Percentiles rank a stretch among this genome's conserved stretches.
Evolutionary conservation across 805 yeast genomes (phyloP).

Genomic region (Ogataea haglerorum): DNA sequence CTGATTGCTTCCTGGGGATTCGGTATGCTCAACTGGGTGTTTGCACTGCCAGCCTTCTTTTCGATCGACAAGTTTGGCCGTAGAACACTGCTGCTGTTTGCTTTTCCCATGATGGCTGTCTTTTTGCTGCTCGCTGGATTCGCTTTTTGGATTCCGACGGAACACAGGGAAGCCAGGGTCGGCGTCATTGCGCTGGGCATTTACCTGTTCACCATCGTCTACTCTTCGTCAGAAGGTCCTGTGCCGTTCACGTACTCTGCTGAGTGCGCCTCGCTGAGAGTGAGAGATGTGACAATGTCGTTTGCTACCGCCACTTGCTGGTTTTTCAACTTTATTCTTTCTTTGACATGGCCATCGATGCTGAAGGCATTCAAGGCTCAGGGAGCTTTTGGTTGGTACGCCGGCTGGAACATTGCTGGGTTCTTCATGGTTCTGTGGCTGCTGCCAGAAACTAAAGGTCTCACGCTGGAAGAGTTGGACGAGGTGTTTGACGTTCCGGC

Average conservation of each 20-base stretch:
- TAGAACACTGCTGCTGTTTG: conserved; percentile 49
- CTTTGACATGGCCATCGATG: conserved; percentile 79
- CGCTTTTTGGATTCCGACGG: conserved; percentile 63
- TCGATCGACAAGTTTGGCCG: conserved; percentile 41
- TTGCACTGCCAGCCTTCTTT: conserved; percentile 32
- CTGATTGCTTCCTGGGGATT: conserved; percentile 83
- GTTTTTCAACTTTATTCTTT: conserved; percentile 67
- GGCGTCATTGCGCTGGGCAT: conserved; percentile 72
- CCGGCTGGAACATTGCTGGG: conserved; percentile 76
- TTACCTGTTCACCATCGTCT: conserved; percentile 67
- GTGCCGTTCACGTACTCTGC: conserved; percentile 89
- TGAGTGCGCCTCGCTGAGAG: conserved; percentile 75
- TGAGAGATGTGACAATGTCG: conserved; percentile 79
- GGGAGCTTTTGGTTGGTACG: conserved; percentile 88
- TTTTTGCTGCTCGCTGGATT: conserved; percentile 63
- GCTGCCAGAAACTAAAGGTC: conserved; percentile 69
- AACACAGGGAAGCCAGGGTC: conserved; percentile 46
- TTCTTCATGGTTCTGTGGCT: conserved; percentile 69
- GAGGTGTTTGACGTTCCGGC: conserved; percentile 63
- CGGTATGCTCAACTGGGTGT: conserved; percentile 44
- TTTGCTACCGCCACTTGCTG: conserved; percentile 72
- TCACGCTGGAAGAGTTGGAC: conserved; percentile 74
- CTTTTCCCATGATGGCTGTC: conserved; percentile 61
- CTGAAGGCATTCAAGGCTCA: conserved; percentile 63
- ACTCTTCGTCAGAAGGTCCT: conserved; percentile 85